phyloP scores from a whole-genome alignment of 2,329 filamentous ascomycete species.

The Neofusicoccum sp. region DNA sequence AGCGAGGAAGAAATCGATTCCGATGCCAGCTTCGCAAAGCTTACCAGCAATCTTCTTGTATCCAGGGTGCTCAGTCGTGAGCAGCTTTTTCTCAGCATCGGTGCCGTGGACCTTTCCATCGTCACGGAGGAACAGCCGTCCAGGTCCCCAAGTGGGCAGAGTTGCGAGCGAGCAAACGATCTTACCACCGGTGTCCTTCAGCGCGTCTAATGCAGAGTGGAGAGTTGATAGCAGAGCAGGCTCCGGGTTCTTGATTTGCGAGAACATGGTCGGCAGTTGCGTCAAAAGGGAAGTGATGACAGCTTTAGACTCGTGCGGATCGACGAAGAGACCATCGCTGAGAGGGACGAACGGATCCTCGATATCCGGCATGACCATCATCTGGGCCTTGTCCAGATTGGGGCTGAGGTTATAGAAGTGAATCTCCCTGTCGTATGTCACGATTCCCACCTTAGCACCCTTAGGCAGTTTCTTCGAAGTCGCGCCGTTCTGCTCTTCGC shows the following conservation, averaged over 20 bases:
- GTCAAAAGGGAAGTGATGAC: conserved; percentile 88
- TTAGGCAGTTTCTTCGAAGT: conserved; percentile 65
- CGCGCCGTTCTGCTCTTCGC: conserved; percentile 52
- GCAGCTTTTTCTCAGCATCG: conserved; percentile 89
- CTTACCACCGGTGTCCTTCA: conserved; percentile 88
- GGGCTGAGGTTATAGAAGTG: conserved; percentile 96
- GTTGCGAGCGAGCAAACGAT: conserved; percentile 84
- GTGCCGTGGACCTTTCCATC: conserved; percentile 83
- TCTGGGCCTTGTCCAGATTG: conserved; percentile 82
- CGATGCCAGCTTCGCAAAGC: conserved; percentile 84
- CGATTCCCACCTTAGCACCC: conserved; percentile 87
- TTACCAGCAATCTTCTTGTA: conserved; percentile 87
- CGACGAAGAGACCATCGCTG: conserved; percentile 89
- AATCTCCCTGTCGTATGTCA: conserved; percentile 94
- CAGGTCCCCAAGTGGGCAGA: conserved; percentile 91
- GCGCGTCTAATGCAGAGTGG: conserved; percentile 79
- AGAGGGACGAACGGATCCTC: conserved; percentile 95
- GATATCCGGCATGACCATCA: conserved; percentile 98
- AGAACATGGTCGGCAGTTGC: conserved; percentile 83
- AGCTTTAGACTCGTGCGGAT: conserved; percentile 84
- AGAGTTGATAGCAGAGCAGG: conserved; percentile 83
- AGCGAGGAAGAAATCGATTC: conserved; percentile 92
- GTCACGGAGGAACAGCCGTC: conserved; percentile 81
- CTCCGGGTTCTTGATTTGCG: conserved; percentile 85
- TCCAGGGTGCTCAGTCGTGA: conserved; percentile 83